Evolutionary conservation across 352 stramenopile species (phyloP), one percentile per base, ranked within the genome.

Genomic region (Phytophthora europaea): DNA sequence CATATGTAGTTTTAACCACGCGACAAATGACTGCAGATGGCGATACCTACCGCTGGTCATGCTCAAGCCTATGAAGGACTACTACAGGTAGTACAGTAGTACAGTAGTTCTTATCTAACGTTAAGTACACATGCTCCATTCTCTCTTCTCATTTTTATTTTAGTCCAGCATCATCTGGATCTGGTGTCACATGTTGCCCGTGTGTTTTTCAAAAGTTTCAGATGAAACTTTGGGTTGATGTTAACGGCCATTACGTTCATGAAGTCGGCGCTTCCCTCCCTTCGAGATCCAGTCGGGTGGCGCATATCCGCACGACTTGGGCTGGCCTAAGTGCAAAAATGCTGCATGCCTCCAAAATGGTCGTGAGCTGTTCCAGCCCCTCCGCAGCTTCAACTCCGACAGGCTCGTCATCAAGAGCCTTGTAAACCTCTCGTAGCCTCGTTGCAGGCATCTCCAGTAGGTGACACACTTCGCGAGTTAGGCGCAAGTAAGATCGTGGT

Each of bases 281-380:
- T 26, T 68, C 54, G 40, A 76, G 51, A 68, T 80, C 54, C 18
- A 80, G 23, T 22, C 72, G 67, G 13, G 53, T 70, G 26, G 72
- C 65, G 64, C 75, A 79, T 70, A 82, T 82, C 60, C 51, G 51
- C 33, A 76, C 47, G 28, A 93, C 82, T 76, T 91, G 73, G 9
- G 76, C 63, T 5, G 82, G 83, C 0, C 73, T 80, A 26, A 94
- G 68, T 26, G 75, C 78, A 48, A 82, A 77, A 40, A 93, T 80
- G 33, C 75, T 75, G 48, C 87, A 90, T 8, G 84, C 84, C 51
- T 94, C 87, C 7, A 94, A 78, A 53, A 94, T 92, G 18, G 82
- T 93, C 50, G 81, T 87, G 69, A 93, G 67, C 64, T 93, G 87
- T 63, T 91, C 85, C 45, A 88, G 75, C 9, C 33, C 56, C 47